Base-by-base conservation (phyloP, 495 filamentous ascomycete species). In the Aspergillus incahuasiensis region DNA sequence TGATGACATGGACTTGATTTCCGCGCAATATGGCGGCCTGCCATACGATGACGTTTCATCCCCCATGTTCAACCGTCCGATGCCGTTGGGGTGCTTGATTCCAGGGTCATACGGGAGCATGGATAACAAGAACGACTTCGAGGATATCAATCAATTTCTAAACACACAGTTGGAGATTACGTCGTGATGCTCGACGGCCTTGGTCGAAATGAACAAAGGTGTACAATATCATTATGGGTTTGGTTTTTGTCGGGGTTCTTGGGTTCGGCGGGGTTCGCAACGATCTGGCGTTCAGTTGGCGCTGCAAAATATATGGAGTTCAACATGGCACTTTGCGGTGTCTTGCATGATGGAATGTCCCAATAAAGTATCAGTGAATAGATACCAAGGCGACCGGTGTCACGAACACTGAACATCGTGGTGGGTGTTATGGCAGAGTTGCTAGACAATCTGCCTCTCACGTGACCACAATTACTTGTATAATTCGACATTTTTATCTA, bases 81-180 rank as follows among this genome's bases (percentile, higher is more conserved):
- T 74, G 41, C 62, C 72, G 6, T 67, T 76, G 63, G 72, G 68
- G 20, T 77, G 74, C 56, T 52, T 75, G 52, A 58, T 67, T n/a
- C 57, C 65, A 3, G 62, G 54, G 24, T 58, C 61, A 12, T 67
- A 62, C 32, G 32, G 32, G 9, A 35, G 13, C 52, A 44, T 70
- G 43, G 68, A 73, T 35, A 60, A 60, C 12, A 68, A 66, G 48
- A 60, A 50, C 24, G 71, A 75, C 48, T 74, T 70, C 52, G 73
- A 76, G 22, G 74, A 74, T 55, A 71, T 76, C 51, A 74, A 69
- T 42, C 72, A 77, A 56, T 77, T 70, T 52, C 54, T 77, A 18
- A 76, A 76, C 56, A 76, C 72, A 52, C 63, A 72, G 7, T 67
- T 67, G 41, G 74, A 77, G 57, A 75, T 77, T 25, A 68, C 74